A percentile compares a stretch with the other conserved stretches of the same genome.
Conservation (phyloP, 768 basidiomycete genomes). For the Psilocybe cubensis region DNA sequence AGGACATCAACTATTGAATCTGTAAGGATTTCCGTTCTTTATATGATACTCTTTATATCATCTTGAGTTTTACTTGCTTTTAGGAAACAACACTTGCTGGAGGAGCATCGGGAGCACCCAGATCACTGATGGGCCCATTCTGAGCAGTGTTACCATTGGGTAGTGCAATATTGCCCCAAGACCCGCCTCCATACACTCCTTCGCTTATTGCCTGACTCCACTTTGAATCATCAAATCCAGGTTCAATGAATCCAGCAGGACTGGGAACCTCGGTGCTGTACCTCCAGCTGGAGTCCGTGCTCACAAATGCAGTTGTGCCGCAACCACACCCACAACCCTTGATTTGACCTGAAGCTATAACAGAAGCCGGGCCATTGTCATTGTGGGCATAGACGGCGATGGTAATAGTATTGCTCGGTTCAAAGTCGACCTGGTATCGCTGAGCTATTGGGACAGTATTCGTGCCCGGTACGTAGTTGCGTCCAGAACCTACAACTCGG, state of each 20-base stretch:
- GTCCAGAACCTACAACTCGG: conserved; percentile 19
- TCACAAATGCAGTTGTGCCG: conserved; percentile 16
- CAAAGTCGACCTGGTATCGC: conserved; percentile 15
- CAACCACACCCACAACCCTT: conserved; percentile 10
- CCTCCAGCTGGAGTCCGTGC: conserved; percentile 29
- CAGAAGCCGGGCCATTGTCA: conserved; percentile 15
- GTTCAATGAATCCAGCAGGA: conserved; percentile 21
- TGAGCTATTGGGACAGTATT: conserved; percentile 21
- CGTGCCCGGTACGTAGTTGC: conserved; percentile 13
- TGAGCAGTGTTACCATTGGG: conserved; percentile 26
- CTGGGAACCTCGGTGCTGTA: conserved; percentile 17
- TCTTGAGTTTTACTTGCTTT: not conserved
- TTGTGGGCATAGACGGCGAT: conserved; percentile 28
- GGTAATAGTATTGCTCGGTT: conserved; percentile 23
- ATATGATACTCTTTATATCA: not conserved
- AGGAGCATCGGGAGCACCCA: conserved; percentile 1
- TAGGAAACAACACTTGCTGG: not conserved
- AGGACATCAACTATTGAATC: too few species aligned
- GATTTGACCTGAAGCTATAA: conserved; percentile 6
- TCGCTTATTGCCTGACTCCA: conserved; percentile 26
- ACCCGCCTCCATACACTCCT: conserved; percentile 21
- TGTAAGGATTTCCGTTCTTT: too few species aligned
- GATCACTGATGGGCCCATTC: not conserved
- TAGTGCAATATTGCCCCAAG: conserved; percentile 23
- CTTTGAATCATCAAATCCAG: conserved; percentile 9